A percentile compares a stretch with the other conserved stretches of the same genome.
phyloP scores from a whole-genome alignment of 306 rosid genomes.

The Cucurbita argyrosperma region DNA sequence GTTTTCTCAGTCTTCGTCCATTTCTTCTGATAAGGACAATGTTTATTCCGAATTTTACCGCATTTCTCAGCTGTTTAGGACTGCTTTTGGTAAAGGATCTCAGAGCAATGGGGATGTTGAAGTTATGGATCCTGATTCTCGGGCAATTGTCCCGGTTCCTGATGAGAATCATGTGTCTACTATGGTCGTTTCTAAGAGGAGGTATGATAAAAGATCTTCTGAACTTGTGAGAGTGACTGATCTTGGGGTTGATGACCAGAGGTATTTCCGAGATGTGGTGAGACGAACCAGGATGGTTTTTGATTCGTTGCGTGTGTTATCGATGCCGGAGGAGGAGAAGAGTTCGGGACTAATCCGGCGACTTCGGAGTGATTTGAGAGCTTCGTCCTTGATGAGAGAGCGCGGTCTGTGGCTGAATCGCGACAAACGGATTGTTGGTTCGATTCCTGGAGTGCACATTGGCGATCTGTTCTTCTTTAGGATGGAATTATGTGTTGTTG shows the following conservation, averaged over 20 bases:
- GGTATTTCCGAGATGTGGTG: constrained; percentile 44
- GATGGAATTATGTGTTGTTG: constrained; percentile 81
- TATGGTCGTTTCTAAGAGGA: constrained; percentile 12
- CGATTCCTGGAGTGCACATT: constrained; percentile 71
- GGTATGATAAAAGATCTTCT: constrained; percentile 20
- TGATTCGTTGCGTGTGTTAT: constrained; percentile 52
- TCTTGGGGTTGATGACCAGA: constrained; percentile 35
- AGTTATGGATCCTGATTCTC: constrained; percentile 28
- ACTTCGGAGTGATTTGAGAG: constrained; percentile 48
- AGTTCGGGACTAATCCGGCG: constrained; percentile 13
- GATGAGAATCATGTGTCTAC: constrained; percentile 18
- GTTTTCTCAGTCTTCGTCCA: constrained; percentile 16
- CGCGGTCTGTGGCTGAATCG: constrained; percentile 75
- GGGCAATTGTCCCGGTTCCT: constrained; percentile 54
- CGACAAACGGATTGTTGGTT: constrained; percentile 76
- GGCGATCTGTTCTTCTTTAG: constrained; percentile 75
- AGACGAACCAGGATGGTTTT: constrained; percentile 60
- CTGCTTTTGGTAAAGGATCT: constrained; percentile 26
- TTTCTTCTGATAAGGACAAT: constrained; percentile 16
- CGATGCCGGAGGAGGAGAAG: constrained; percentile 35
- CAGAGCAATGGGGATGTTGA: constrained; percentile 14
- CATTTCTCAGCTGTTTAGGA: constrained; percentile 40
- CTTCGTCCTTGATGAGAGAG: constrained; percentile 44
- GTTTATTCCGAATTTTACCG: constrained; percentile 42
- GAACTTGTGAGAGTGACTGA: constrained; percentile 72